Evolutionary conservation across 305 asterid genomes (phyloP), one percentile per base, ranked within the genome.

Genomic region (Fraxinus greggii): DNA sequence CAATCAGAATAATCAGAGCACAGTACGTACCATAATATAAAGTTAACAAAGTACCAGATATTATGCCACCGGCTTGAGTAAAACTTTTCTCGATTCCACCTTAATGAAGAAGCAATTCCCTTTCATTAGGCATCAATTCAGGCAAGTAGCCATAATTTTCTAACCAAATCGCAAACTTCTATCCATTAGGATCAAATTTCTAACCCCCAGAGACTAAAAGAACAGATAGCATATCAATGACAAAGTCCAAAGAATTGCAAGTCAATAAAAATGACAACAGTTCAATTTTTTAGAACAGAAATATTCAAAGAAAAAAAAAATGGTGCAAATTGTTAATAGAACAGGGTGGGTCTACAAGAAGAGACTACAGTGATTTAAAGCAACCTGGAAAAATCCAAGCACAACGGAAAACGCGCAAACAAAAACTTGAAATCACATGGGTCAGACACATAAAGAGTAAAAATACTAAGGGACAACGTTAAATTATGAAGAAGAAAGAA

Each of bases 341-440:
- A 85, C 28, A 73, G 42, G 78, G 65, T 73, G 78, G 89, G 84
- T 86, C 90, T 86, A 83, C 24, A 54, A 54, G 65, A 54, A n/a
- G 19, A 19, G 26, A 6, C 7, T 5, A 0, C 7, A 15, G 23
- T 5, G 10, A 54, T n/a, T 54, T 54, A 32, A 32, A 78, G 38
- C n/a, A 40, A 82, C 24, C 26, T n/a, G n/a, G 51, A 29, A 45
- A 63, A 79, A 77, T 9, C 42, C 77, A 40, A 35, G 77, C 59
- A 42, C 33, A 72, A 45, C 28, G 67, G 3, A 29, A 59, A 76
- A 29, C 59, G 36, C 69, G 36, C 78, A 72, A 26, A 48, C 59
- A 4, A 29, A 73, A 31, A 73, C 67, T 65, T 33, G 82, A 70
- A 83, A 78, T 69, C 81, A 42, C 77, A 36, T 81, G 69, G 82